These are phyloP conservation scores for Colletotrichum sp. DNA, from an alignment of 2,329 filamentous ascomycete genomes.

Conservation along the genomic window DNA sequence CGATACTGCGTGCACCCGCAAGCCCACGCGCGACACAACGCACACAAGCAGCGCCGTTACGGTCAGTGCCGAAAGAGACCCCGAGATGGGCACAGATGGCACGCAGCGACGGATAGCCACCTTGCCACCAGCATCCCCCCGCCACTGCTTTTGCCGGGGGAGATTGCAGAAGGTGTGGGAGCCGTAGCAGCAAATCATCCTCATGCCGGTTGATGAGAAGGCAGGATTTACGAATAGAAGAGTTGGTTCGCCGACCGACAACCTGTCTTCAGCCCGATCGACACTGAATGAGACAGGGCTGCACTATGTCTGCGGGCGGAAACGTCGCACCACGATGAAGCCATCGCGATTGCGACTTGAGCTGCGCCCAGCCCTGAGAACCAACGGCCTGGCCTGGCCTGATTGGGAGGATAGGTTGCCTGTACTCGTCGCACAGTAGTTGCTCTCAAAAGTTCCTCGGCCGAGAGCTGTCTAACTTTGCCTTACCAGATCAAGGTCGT, in stretches of 20 bases:
- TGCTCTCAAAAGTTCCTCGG: background rate
- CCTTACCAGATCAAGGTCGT: background rate
- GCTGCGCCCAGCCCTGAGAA: background rate
- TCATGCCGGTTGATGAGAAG: background rate
- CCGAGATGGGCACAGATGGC: background rate
- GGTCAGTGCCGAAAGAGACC: background rate
- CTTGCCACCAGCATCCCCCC: constrained; percentile 3
- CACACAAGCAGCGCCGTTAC: background rate
- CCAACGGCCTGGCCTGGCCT: background rate
- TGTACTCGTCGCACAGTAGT: background rate
- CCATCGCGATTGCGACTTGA: background rate
- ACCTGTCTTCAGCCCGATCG: background rate
- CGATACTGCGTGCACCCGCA: background rate
- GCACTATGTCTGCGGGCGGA: background rate
- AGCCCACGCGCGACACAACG: background rate
- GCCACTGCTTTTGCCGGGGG: background rate
- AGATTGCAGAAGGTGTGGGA: background rate
- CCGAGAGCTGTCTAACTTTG: background rate
- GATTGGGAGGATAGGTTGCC: background rate
- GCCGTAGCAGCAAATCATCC: background rate
- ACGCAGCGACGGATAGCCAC: background rate
- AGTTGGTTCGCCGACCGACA: background rate
- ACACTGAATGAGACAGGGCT: background rate
- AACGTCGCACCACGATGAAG: constrained; percentile 2
- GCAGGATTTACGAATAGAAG: background rate